Evolutionary conservation across 176 grass and related monocot genomes (phyloP), one percentile per base, ranked within the genome.

Genomic region (Carex myosuroides): DNA sequence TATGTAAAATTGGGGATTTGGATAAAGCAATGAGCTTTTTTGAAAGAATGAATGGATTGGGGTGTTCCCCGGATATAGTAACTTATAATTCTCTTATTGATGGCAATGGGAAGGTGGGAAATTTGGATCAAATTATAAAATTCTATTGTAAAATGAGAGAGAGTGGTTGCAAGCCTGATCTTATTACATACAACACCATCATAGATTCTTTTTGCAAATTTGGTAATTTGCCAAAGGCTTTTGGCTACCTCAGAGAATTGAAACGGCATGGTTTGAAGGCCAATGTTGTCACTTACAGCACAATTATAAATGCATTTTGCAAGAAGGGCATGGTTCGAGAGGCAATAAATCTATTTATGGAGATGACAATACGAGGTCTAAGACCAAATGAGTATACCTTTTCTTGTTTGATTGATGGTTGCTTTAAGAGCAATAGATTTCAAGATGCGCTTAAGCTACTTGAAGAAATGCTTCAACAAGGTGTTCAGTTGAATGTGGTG

Each of bases 11-110:
- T 9, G 96, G 89, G 42, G 93, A 98, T 55, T 67, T 98, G 12
- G 55, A 13, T 0, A 86, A 73, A 58, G 87, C 92, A 11, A 93
- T 76, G 60, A 60, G 80, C 3, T 30, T 98, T 16, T 89, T 93
- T 20, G 30, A 8, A 30, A 86, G 86, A 85, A 98, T 98, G 96
- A 95, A 95, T 87, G 80, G 22, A 17, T 60, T 85, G 52, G 91
- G 93, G 5, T 99, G 93, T 91, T 79, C 22, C 7, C 96, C 96
- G 0, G 96, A 99, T 57, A 79, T 95, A 14, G 60, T 95, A 53
- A 99, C 91, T 0, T 99, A 82, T 79, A 98, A 98, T 85, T 95
- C 92, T 21, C 85, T 98, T 71, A 93, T 98, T 75, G 96, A 98
- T 59, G 96, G 96, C 55, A 53, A 95, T 81, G 96, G 96, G 60